Conservation (phyloP, 106 monocot species). For the Acanthochlamys bracteata region DNA sequence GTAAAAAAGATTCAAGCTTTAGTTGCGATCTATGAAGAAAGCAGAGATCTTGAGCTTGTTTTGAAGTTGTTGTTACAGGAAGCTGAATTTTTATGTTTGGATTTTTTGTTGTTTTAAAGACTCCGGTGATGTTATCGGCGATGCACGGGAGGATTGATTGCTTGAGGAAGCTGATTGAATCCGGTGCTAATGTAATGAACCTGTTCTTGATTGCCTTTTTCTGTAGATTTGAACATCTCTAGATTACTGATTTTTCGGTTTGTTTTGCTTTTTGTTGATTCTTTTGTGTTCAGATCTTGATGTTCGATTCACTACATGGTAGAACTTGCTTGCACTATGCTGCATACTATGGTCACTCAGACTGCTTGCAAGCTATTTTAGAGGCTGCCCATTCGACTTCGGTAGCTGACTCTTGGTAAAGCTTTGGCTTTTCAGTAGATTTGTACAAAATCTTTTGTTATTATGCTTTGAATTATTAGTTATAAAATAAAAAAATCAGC, state of each 20-base stretch:
- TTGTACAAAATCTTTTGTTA: background rate
- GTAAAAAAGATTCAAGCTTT: slow-evolving; percentile 15
- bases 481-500: background rate
- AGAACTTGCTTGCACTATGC: slow-evolving; percentile 92
- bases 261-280: slow-evolving; percentile 1
- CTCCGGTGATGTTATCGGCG: slow-evolving; percentile 87
- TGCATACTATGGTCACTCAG: slow-evolving; percentile 73
- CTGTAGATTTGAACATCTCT: background rate
- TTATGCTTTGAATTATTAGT: background rate
- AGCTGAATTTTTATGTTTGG: background rate
- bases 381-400: slow-evolving; percentile 50
- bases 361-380: slow-evolving; percentile 73
- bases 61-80: background rate
- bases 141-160: slow-evolving; percentile 90
- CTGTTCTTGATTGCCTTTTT: background rate
- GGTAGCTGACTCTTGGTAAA: slow-evolving; percentile 74
- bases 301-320: slow-evolving; percentile 73
- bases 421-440: background rate
- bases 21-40: background rate
- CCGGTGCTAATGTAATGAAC: slow-evolving; percentile 64
- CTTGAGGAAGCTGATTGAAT: slow-evolving; percentile 64
- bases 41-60: too few relatives aligned
- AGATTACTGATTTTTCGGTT: background rate
- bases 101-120: slow-evolving; percentile 30
- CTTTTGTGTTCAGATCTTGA: slow-evolving; percentile 76